These are phyloP conservation scores for Suillus discolor DNA, from an alignment of 768 basidiomycete genomes.

Conservation along the genomic window DNA sequence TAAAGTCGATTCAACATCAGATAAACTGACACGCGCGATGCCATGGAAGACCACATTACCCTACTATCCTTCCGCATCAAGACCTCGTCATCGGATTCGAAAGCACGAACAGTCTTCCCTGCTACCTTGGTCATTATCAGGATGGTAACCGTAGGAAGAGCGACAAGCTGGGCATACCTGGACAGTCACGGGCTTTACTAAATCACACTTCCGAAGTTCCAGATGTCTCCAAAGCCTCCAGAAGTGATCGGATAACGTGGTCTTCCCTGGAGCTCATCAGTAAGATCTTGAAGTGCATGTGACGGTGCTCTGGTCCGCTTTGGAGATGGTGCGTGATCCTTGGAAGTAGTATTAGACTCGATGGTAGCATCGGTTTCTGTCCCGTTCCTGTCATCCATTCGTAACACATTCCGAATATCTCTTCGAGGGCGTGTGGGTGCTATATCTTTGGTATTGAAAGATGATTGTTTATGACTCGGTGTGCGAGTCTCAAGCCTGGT, in stretches of 20 bases:
- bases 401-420: conserved; percentile 39
- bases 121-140: background rate
- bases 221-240: background rate
- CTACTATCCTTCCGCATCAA: background rate
- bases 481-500: conserved; percentile 26
- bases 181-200: background rate
- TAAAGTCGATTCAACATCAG: background rate
- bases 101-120: background rate
- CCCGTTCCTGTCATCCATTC: conserved; percentile 49
- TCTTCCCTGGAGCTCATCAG: background rate
- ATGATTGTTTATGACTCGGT: conserved; percentile 25
- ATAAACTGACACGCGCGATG: background rate
- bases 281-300: background rate
- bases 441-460: conserved; percentile 45
- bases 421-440: conserved; percentile 50
- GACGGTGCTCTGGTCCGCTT: conserved; percentile 52
- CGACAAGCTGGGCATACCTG: background rate
- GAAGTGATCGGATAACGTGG: background rate
- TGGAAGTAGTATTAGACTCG: conserved; percentile 42
- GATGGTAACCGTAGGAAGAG: background rate
- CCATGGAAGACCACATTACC: background rate
- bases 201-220: background rate
- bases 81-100: background rate
- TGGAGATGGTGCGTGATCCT: conserved; percentile 58
- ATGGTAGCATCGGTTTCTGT: conserved; percentile 47